Base-by-base conservation (phyloP, 2,329 filamentous ascomycete species). In the Tolypocladium sp. region DNA sequence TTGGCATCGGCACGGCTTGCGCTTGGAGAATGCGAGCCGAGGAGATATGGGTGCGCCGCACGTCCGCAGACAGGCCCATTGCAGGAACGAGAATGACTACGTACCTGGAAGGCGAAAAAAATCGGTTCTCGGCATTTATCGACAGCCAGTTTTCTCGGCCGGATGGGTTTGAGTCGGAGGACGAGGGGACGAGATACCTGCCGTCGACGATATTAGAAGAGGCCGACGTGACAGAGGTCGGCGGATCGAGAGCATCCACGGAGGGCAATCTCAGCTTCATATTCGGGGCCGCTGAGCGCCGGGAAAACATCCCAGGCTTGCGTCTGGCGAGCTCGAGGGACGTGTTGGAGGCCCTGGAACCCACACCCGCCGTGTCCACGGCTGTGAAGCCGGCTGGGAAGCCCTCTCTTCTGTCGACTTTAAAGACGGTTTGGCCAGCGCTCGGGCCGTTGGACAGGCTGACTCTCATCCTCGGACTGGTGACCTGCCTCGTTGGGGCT, bases 361-460 rank as follows among this genome's bases (percentile, higher is more conserved):
- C 53, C 8, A 20, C 41, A 2, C 41, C 57, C 7, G 7, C 42
- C 13, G 2, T n/a, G 22, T 20, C 51, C 33, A 40, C 38, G 17
- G 22, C 56, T 7, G 4, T 46, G 6, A 46, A 46, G 27, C n/a
- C 41, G 12, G 42, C 58, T 7, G 49, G 58, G 4, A 58, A 62
- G 12, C 64, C 61, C 27, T 64, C 68, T 3, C 44, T 73, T 0
- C 55, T 63, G 4, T 59, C 65, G 4, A 73, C 70, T 2, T 42
- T 73, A 1, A 72, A 71, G 17, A 92, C 89, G 0, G 79, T 96
- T 0, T 89, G 90, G 84, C 88, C 90, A 0, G 79, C 73, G 0
- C 74, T 96, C 1, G 74, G 76, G 1, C 67, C 65, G 57, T 73
- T 63, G 8, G 77, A 86, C 15, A 83, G 81, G 1, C 2, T 81